Conservation (phyloP, 306 rosid species). For the Casuarina glauca region DNA sequence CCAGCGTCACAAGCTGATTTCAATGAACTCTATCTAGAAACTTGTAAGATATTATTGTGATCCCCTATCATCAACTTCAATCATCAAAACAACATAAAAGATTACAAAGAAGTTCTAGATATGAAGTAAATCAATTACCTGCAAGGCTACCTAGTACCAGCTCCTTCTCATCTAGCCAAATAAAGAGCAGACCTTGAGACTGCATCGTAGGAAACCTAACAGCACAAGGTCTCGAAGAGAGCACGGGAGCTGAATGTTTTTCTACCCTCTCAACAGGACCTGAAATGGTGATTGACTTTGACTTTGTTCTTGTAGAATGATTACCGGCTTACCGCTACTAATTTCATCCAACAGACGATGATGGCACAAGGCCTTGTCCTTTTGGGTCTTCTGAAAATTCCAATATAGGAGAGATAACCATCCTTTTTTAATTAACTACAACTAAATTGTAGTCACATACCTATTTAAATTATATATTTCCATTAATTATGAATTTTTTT, state of each 20-base stretch:
- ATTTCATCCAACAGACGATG: too few species aligned
- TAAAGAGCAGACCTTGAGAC: constrained; percentile 95
- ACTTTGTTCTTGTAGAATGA: too few species aligned
- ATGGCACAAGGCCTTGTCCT: too few species aligned
- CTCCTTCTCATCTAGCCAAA: constrained; percentile 99
- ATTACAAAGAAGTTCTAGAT: constrained; percentile 5
- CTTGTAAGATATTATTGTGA: not conserved
- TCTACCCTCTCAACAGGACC: too few species aligned
- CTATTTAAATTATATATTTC: too few species aligned
- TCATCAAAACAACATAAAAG: constrained; percentile 4
- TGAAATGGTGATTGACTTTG: too few species aligned
- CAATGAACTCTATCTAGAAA: not conserved
- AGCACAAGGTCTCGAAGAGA: constrained; percentile 78
- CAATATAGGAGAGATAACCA: too few species aligned
- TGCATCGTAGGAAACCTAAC: constrained; percentile 75
- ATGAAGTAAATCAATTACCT: constrained; percentile 44
- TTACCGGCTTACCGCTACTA: too few species aligned
- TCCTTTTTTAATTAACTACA: too few species aligned
- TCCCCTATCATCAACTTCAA: constrained; percentile 20
- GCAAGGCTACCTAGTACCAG: constrained; percentile 74
- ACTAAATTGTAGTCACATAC: too few species aligned
- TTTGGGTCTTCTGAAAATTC: too few species aligned
- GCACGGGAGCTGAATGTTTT: constrained; percentile 50
- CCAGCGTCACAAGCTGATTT: constrained; percentile 10
- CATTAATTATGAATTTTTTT: too few species aligned